Base-by-base conservation (phyloP, 2,329 filamentous ascomycete species). In the Clarireedia sp. region DNA sequence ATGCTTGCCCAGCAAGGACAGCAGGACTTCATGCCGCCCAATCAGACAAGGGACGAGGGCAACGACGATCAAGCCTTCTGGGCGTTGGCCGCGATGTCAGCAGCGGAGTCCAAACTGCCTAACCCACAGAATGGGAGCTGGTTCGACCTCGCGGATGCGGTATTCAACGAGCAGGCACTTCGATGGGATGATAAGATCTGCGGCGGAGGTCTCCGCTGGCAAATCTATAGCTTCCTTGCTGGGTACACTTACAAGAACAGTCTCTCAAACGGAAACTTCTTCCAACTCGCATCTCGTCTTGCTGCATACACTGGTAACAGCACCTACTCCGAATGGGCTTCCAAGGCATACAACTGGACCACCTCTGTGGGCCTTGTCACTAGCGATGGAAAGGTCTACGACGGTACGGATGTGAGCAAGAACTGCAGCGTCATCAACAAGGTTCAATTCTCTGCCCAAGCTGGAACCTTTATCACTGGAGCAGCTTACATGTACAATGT, bases 241-340 rank as follows among this genome's bases (percentile, higher is more conserved):
- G 89, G 89, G 23, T 94, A 88, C 69, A 78, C 84, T 65, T 90
- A 91, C 75, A 94, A 85, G 69, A 85, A 85, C 66, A 54, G 64
- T 40, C 79, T 84, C 59, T 79, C 82, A 8, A 85, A 83, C 60
- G 81, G 78, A 45, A 78, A 78, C 60, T 82, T 83, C 67, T 85
- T 85, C 72, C 82, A 85, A 61, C 70, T 85, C 8, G 81, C 78
- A 8, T 79, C 88, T 16, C 82, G 89, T 6, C 78, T 92, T 14
- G 87, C 85, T 0, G 77, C 83, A 19, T 90, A 89, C 67, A 89
- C 85, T 0, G 73, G 73, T 19, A 87, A 89, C 63, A 64, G 73
- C 0, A 85, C 83, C 0, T 90, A 89, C 62, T 76, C 77, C 2
- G 73, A 81, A 4, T 80, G 79, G 70, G 85, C 85, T 0, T 75